Evolutionary conservation across 371 early-diverging fungal species (phyloP), one percentile per base, ranked within the genome.

Genomic region (Funneliformis caledonium): DNA sequence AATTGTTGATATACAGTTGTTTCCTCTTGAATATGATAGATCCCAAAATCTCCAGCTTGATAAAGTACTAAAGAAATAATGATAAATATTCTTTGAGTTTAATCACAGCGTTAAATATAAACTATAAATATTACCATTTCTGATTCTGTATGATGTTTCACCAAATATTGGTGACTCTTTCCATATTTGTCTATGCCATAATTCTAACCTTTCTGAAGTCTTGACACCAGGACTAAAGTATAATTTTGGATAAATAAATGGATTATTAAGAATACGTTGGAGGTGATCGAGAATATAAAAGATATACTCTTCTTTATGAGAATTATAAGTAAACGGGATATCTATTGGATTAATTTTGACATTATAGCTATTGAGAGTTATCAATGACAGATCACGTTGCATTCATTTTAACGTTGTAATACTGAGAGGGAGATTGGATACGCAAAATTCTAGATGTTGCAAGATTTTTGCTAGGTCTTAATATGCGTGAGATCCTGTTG

Each of bases 151-250:
- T 68, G 4, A 19, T 26, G 19, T n/a, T 45, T 73, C 2, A 2
- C 52, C 22, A 73, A 73, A 52, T 2, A 73, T 9, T n/a, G 52
- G 31, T 2, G 31, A 73, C 37, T 50, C 56, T 3, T 45, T 48
- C 52, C 31, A 72, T 26, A 72, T 50, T 72, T 50, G n/a, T 12
- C 48, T 22, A 50, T 73, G 2, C 37, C 52, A 73, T 31, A 73
- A 73, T 73, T 73, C 73, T 10, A 16, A 10, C 19, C 4, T 50
- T 48, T 73, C 45, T 50, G 8, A 19, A 2, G 8, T 22, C 50
- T 72, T 0, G 4, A 73, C 48, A 0, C 52, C 73, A 16, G 14
- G 26, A 4, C 52, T 50, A 59, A 73, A 73, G 11, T 73, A 52
- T 22, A 73, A 19, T 50, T 52, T 48, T 14, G 31, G 22, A 31